Conservation (phyloP, 345 rosid genomes). For the Eucalyptus decipiens region DNA sequence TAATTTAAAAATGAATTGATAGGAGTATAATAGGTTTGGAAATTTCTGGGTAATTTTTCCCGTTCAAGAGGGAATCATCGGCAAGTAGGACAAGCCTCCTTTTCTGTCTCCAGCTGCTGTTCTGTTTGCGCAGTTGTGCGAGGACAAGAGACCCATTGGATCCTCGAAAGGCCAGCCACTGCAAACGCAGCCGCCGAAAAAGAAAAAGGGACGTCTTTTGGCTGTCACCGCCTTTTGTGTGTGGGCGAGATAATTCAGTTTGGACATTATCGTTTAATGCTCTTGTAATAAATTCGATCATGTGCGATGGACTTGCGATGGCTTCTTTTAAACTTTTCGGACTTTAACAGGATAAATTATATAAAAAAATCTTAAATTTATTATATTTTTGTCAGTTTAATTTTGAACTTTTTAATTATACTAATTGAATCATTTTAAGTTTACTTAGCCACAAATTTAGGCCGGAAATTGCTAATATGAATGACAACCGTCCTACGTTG, state of each 20-base stretch:
- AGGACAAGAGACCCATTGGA: not conserved
- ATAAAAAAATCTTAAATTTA: no score
- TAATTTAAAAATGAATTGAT: no score
- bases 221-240: not conserved
- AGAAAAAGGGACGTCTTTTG: not conserved
- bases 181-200: not conserved
- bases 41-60: not conserved
- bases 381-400: fast-evolving
- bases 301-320: not conserved
- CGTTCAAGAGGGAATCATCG: not conserved
- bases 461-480: fast-evolving
- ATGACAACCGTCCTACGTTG: fast-evolving
- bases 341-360: not conserved
- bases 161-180: not conserved
- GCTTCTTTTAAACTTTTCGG: not conserved
- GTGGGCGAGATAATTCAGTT: not conserved
- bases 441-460: no score
- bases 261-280: not conserved
- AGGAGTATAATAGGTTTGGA: fast-evolving
- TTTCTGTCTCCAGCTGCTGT: not conserved
- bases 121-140: not conserved
- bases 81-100: not conserved
- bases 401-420: no score
- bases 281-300: not conserved
- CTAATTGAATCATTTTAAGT: no score